These are phyloP conservation scores for Pezicula neosporulosa DNA, from an alignment of 2,329 filamentous ascomycete genomes.

Conservation along the genomic window DNA sequence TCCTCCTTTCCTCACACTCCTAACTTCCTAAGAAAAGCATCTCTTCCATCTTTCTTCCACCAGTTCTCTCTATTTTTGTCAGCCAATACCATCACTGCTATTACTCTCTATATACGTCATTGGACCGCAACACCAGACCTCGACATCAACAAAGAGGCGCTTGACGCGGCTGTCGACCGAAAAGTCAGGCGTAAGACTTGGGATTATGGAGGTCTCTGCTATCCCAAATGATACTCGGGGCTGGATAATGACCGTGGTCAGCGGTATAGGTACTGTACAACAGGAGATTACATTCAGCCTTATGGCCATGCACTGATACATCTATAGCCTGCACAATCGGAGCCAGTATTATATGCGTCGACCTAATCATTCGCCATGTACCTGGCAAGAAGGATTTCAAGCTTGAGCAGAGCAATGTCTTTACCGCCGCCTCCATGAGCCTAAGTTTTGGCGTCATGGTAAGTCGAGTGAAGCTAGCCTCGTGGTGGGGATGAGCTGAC, in stretches of 20 bases:
- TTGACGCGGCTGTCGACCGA: not conserved
- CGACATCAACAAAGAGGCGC: not conserved
- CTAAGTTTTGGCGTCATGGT: constrained; percentile 97
- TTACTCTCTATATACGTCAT: no score
- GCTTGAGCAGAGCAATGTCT: constrained; percentile 85
- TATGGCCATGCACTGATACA: constrained; percentile 2
- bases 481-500: constrained; percentile 5
- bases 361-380: constrained; percentile 69
- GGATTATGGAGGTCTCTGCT: constrained; percentile 11
- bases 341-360: constrained; percentile 82
- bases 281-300: not conserved
- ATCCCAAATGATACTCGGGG: constrained; percentile 81
- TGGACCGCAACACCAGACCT: no score
- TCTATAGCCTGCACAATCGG: constrained; percentile 62
- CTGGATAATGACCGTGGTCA: constrained; percentile 90
- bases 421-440: constrained; percentile 84
- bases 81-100: no score
- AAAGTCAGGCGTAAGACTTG: constrained; percentile 7
- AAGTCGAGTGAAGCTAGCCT: constrained; percentile 26
- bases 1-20: not conserved
- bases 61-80: no score
- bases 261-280: constrained; percentile 64
- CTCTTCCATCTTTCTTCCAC: not conserved
- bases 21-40: not conserved
- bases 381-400: constrained; percentile 74